These are phyloP conservation scores for Aspergillus avenaceus DNA, from an alignment of 495 filamentous ascomycete species.

Conservation along the genomic window DNA sequence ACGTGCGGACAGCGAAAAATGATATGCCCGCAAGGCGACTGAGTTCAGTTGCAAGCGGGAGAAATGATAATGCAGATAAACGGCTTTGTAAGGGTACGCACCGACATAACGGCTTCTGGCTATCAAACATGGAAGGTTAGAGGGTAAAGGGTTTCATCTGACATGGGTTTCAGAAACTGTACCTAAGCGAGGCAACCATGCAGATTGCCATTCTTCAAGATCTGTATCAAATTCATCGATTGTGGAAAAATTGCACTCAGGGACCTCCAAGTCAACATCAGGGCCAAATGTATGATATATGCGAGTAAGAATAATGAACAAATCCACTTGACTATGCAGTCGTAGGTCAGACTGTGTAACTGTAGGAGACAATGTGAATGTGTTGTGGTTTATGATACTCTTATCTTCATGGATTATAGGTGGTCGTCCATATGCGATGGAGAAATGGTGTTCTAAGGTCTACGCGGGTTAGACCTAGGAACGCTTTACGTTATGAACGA, in stretches of 20 bases:
- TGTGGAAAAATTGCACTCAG: slow-evolving; percentile 39
- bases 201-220: slow-evolving; percentile 41
- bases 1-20: slow-evolving; percentile 43
- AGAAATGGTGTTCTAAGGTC: slow-evolving; percentile 54
- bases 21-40: slow-evolving; percentile 51
- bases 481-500: not conserved
- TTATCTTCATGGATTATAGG: slow-evolving; percentile 53
- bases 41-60: slow-evolving; percentile 57
- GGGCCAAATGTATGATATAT: slow-evolving; percentile 57
- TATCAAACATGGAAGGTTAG: slow-evolving; percentile 10
- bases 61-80: slow-evolving; percentile 50
- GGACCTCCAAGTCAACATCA: slow-evolving; percentile 50
- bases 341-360: slow-evolving; percentile 49
- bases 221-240: slow-evolving; percentile 43
- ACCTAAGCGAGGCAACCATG: slow-evolving; percentile 49
- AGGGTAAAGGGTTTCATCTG: not conserved
- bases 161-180: slow-evolving; percentile 14
- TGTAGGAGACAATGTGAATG: slow-evolving; percentile 40
- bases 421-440: slow-evolving; percentile 50
- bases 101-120: slow-evolving; percentile 49
- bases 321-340: slow-evolving; percentile 52
- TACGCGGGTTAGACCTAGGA: slow-evolving; percentile 18
- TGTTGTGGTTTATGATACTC: slow-evolving; percentile 47
- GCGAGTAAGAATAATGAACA: slow-evolving; percentile 55
- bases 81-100: slow-evolving; percentile 49